Conservation (phyloP, 306 rosid species). For the Potentilla sterilis region DNA sequence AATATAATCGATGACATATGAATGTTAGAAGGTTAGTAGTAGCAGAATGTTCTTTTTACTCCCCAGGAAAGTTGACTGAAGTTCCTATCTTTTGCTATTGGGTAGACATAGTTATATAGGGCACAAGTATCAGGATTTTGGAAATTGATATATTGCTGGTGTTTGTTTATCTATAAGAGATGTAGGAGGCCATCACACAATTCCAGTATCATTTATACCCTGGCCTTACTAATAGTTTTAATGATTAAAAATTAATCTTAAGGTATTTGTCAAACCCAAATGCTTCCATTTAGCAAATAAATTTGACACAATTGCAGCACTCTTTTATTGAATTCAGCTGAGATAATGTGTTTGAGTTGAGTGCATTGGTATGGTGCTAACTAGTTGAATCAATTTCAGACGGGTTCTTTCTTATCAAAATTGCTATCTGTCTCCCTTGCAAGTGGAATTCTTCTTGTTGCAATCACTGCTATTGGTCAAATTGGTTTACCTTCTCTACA, state of each 20-base stretch:
- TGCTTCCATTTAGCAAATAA: not conserved
- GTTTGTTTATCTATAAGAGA: not conserved
- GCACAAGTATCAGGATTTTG: not conserved
- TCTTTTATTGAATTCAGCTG: slow-evolving; percentile 1
- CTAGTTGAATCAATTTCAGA: slow-evolving; percentile 41
- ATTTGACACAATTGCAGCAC: not conserved
- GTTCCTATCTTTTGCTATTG: not conserved
- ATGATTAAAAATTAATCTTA: too few relatives aligned
- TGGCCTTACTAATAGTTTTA: not conserved
- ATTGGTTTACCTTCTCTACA: slow-evolving; percentile 42
- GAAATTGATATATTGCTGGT: not conserved
- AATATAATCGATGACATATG: not conserved
- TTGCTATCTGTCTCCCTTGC: slow-evolving; percentile 55
- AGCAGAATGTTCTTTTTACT: not conserved
- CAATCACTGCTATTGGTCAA: slow-evolving; percentile 60
- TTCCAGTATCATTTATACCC: not conserved
- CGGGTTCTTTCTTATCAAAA: slow-evolving; percentile 44
- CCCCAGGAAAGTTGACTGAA: not conserved
- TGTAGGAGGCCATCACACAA: not conserved
- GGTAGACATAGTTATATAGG: not conserved
- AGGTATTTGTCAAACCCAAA: not conserved
- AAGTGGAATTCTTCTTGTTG: slow-evolving; percentile 68
- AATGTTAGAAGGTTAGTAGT: not conserved
- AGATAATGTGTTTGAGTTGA: not conserved
- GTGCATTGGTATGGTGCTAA: slow-evolving; percentile 6